Evolutionary conservation across 2,329 filamentous ascomycete species (phyloP), one percentile per base, ranked within the genome.

Genomic region (Cercospora citrullina): DNA sequence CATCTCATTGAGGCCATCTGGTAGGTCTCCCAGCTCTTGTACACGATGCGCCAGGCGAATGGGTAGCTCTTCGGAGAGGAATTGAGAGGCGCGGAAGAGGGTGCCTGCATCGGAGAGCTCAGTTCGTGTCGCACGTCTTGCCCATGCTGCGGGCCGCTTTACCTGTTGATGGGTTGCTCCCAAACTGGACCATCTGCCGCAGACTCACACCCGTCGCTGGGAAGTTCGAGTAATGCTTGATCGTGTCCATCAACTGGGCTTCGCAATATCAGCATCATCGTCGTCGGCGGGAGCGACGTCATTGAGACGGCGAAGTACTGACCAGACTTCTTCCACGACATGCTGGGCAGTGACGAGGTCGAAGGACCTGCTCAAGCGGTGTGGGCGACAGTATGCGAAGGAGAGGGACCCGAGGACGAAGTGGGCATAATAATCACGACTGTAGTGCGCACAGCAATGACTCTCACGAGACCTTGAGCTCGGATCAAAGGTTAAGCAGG

Each of bases 131-230:
- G 53, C 21, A 39, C 57, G 23, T n/a, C 55, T 33, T 21, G 26
- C 16, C 23, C 53, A n/a, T 45, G 21, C 39, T 14, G 36, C 30
- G 45, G 39, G 36, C 14, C 23, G 28, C 18, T 86, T 77, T 84
- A 95, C 92, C 93, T 75, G 90, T 92, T 16, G 94, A 97, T 63
- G 94, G 94, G 80, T 89, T 92, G 84, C 97, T 93, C 78, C 94
- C 94, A 80, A 98, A 98, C 81, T 98, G 94, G 68, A 98, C 94
- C 95, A 99, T 99, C 86, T 99, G 95, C 80, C 95, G 89, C 81
- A 99, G 86, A 79, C 94, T 97, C 76, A 96, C 92, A 77, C 95
- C 95, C 14, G 95, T 99, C 69, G 95, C 95, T 72, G 95, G 95
- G 81, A 98, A 99, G 82, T 89, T 93, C 80, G 93, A 72, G 67